Conservation (phyloP, 2,329 filamentous ascomycete species). For the Stylonectria norvegica region DNA sequence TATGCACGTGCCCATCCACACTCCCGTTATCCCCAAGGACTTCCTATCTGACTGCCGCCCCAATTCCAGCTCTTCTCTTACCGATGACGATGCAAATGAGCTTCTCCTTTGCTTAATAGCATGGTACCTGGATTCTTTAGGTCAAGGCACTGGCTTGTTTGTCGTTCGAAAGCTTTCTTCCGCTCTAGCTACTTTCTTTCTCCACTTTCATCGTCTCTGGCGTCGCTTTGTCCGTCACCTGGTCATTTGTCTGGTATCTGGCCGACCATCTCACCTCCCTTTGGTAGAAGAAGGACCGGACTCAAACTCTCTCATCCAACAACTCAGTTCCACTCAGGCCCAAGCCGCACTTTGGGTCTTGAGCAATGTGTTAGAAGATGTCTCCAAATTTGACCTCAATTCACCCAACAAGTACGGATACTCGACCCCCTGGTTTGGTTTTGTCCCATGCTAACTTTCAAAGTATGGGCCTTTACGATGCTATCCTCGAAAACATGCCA, state of each 20-base stretch:
- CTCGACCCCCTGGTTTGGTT: slow-evolving; percentile 15
- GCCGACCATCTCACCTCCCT: slow-evolving; percentile 20
- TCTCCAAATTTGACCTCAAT: slow-evolving; percentile 59
- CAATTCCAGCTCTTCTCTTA: slow-evolving; percentile 44
- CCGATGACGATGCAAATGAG: slow-evolving; percentile 54
- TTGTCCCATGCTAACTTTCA: slow-evolving; percentile 6
- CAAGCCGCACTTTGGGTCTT: slow-evolving; percentile 63
- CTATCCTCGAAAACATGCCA: slow-evolving; percentile 38
- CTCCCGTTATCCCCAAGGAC: not conserved
- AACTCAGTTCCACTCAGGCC: slow-evolving; percentile 45
- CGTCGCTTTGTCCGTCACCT: slow-evolving; percentile 61
- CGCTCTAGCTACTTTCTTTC: slow-evolving; percentile 72
- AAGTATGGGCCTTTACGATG: slow-evolving; percentile 38
- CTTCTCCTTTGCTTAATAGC: slow-evolving; percentile 59
- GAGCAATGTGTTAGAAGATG: slow-evolving; percentile 35
- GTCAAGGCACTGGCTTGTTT: slow-evolving; percentile 51
- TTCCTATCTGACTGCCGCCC: not conserved
- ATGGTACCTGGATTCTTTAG: slow-evolving; percentile 58
- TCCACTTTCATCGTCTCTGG: slow-evolving; percentile 68
- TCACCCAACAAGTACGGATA: slow-evolving; percentile 51
- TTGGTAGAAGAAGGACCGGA: slow-evolving; percentile 33
- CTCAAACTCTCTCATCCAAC: slow-evolving; percentile 45
- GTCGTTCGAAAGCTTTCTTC: slow-evolving; percentile 73
- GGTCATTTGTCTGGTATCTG: slow-evolving; percentile 47
- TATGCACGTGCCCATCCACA: slow-evolving; percentile 34